Evolutionary conservation across 2,329 filamentous ascomycete genomes (phyloP), one percentile per base, ranked within the genome.

Genomic region (Chrysosporium queenslandicum): DNA sequence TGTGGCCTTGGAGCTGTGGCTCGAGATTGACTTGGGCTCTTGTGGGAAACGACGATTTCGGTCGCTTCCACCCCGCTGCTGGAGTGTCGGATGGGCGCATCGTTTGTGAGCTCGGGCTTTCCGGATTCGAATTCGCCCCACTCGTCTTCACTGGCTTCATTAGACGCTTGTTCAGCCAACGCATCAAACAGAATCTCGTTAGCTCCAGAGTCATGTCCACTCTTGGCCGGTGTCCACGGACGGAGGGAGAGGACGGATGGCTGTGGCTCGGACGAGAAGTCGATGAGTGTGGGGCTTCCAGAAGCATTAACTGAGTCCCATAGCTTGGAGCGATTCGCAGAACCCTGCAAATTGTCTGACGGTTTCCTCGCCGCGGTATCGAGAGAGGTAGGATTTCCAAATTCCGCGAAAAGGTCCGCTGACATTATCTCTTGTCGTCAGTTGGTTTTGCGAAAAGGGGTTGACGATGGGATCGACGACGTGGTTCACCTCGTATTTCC

Each of bases 141-240:
- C 8, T 69, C 69, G 45, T 73, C 71, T 30, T 70, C 67, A 8
- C 58, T 59, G 29, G 65, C 61, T 27, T 65, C 63, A 39, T 59
- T 58, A 11, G 59, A 57, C 27, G 54, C 53, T 34, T 46, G 48
- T 42, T 70, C 68, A 6, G 62, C 56, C 29, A 64, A 57, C 32
- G 78, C 82, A 65, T 87, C 83, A 63, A 87, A 87, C 2, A 87
- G 69, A 2, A 87, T 76, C 57, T 80, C 77, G 12, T n/a, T 20
- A 9, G 16, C 14, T 25, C 36, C 36, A 14, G 36, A 23, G 11
- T 18, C 42, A 30, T 27, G 11, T 32, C 12, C 18, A 14, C 3
- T 14, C 4, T 23, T 42, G 12, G 29, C n/a, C 30, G 9, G 50
- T 36, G n/a, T 6, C 3, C 11, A 12, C 12, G 18, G 16, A 41